phyloP scores from a whole-genome alignment of 768 basidiomycete genomes.

The Leccinum rimulosum region DNA sequence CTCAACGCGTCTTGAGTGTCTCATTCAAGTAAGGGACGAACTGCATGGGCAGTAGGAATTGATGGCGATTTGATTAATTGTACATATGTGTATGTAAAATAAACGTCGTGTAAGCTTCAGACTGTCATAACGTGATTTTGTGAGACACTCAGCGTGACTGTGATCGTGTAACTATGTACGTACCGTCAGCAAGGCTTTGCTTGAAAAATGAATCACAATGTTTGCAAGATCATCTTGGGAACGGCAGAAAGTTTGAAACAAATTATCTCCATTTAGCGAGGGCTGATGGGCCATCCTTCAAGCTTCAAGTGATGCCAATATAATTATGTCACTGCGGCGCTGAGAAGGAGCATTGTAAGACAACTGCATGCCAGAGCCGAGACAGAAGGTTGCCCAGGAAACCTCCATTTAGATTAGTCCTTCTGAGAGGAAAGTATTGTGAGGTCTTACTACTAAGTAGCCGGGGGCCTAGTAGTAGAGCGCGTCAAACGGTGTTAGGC shows the following conservation, averaged over 20 bases:
- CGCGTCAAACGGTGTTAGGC: too few species aligned
- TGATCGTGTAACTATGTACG: neutral
- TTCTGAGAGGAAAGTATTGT: too few species aligned
- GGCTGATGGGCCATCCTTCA: neutral
- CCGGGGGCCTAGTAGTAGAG: too few species aligned
- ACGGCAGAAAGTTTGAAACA: neutral
- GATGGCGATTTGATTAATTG: neutral
- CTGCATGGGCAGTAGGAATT: neutral
- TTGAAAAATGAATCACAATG: neutral
- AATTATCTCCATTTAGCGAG: neutral
- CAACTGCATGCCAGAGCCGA: neutral
- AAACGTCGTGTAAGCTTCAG: neutral
- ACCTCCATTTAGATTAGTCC: neutral
- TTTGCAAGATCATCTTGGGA: neutral
- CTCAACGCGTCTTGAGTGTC: conserved; percentile 10
- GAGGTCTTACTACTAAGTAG: too few species aligned
- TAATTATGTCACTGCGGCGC: neutral
- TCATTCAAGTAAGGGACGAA: conserved; percentile 9
- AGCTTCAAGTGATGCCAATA: neutral
- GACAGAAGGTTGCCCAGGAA: neutral
- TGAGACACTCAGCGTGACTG: neutral
- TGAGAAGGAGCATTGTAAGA: neutral
- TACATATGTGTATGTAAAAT: neutral
- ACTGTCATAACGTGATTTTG: neutral
- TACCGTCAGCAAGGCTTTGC: neutral